phyloP scores from a whole-genome alignment of 225 moss, liverwort and hornwort genomes.

The Marchantia paleacea region DNA sequence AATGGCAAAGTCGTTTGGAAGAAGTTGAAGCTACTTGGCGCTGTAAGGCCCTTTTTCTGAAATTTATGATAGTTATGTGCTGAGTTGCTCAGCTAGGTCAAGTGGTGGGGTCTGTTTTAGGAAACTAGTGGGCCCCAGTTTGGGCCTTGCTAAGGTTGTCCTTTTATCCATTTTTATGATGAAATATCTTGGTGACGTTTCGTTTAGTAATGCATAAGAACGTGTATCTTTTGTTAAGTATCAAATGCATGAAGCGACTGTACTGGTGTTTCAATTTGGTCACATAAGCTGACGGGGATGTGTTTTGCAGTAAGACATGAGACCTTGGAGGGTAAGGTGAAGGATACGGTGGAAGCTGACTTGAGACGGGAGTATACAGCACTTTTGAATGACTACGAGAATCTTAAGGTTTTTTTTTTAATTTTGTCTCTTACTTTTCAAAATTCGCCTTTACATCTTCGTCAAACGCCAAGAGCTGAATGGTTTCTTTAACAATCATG shows the following conservation, averaged over 20 bases:
- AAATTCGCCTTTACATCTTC: too few species aligned
- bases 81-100: background rate
- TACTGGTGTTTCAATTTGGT: too few species aligned
- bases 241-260: too few species aligned
- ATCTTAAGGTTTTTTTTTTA: constrained; percentile 42
- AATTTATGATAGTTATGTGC: background rate
- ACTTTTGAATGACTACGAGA: constrained; percentile 46
- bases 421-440: too few species aligned
- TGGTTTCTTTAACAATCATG: background rate
- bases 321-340: constrained; percentile 43
- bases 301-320: constrained; percentile 50
- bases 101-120: too few species aligned
- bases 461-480: too few species aligned
- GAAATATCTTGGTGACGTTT: too few species aligned
- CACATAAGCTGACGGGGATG: background rate
- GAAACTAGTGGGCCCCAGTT: too few species aligned
- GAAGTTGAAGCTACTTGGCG: constrained; percentile 62
- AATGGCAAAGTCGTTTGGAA: constrained; percentile 62
- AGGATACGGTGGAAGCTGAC: constrained; percentile 49
- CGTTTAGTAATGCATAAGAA: too few species aligned
- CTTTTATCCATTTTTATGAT: too few species aligned
- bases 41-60: constrained; percentile 30
- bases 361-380: constrained; percentile 49
- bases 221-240: too few species aligned
- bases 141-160: too few species aligned